Base-by-base conservation (phyloP, 2,329 filamentous ascomycete genomes). In the Monosporascus ibericus region DNA sequence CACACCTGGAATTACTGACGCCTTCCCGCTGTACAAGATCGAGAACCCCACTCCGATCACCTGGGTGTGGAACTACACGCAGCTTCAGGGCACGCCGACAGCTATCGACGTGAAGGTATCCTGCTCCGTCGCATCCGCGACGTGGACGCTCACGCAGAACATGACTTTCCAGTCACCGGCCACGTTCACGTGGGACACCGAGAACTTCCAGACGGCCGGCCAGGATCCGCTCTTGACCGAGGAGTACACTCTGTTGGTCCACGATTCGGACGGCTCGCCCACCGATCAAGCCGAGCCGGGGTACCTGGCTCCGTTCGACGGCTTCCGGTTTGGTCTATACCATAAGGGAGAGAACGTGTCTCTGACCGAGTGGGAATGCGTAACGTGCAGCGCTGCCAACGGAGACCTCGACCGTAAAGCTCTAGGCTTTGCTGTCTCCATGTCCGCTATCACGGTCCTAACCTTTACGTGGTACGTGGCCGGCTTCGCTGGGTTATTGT, bases 21-120 rank as follows among this genome's bases (percentile, higher is more conserved):
- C 72, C 25, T 72, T 74, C 9, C 72, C 76, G 53, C 73, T 83
- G 40, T 85, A 80, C 74, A 81, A 81, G 63, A 81, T 86, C 55
- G 78, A 80, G 55, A 76, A 84, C 53, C 56, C 58, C 11, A 62
- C 62, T 62, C 72, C 72, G 44, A 71, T 85, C 44, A 85, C 81
- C 15, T 82, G 80, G 68, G 75, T 70, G 47, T 87, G 82, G 82
- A 86, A 86, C 69, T 86, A 85, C 71, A 86, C 84, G 3, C 77
- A 77, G 44, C 66, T 87, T 30, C 72, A 75, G 51, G 80, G 71
- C 25, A 78, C 73, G 1, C 84, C 84, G 2, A 82, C 79, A 3
- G 82, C 81, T 40, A 63, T 87, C 52, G 81, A 86, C 57, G 72
- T 86, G 15, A 66, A 84, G 52, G 72, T 82, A 36, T 80, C 78